A percentile compares a stretch with the other conserved stretches of the same genome.
Conservation (phyloP, 164 flowering plant species). For the Euptelea pleiosperma region DNA sequence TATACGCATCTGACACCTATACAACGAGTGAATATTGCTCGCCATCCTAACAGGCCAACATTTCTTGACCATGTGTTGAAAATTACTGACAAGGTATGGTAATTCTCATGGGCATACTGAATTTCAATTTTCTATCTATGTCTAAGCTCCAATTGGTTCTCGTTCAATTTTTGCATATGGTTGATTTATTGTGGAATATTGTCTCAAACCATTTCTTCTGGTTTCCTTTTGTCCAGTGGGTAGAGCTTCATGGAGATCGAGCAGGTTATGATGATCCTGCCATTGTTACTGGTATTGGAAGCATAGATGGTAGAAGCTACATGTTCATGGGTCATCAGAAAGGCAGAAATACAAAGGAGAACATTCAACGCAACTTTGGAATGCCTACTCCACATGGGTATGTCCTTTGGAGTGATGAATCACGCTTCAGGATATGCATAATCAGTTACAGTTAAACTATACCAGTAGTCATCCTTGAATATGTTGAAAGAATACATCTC, state of each 20-base stretch:
- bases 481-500: background rate
- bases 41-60: slow-evolving; percentile 96
- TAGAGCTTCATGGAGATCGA: slow-evolving; percentile 98
- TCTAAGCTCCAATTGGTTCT: background rate
- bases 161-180: background rate
- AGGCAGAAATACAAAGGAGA: slow-evolving; percentile 95
- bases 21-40: slow-evolving; percentile 85
- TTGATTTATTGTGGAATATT: slow-evolving; percentile 1
- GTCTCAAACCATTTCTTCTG: background rate
- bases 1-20: slow-evolving; percentile 82
- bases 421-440: background rate
- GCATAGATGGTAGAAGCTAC: slow-evolving; percentile 70
- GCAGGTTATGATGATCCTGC: slow-evolving; percentile 98
- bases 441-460: background rate
- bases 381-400: slow-evolving; percentile 99
- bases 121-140: background rate
- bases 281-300: slow-evolving; percentile 87
- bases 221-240: slow-evolving; percentile 51
- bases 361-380: slow-evolving; percentile 91
- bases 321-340: slow-evolving; percentile 98
- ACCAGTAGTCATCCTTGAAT: background rate
- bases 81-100: slow-evolving; percentile 84
- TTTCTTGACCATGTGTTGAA: slow-evolving; percentile 87
- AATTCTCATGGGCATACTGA: background rate
- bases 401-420: slow-evolving; percentile 16